These are phyloP conservation scores for Oryza glaberrima DNA, from an alignment of 176 grass and related monocot species.

Conservation along the genomic window DNA sequence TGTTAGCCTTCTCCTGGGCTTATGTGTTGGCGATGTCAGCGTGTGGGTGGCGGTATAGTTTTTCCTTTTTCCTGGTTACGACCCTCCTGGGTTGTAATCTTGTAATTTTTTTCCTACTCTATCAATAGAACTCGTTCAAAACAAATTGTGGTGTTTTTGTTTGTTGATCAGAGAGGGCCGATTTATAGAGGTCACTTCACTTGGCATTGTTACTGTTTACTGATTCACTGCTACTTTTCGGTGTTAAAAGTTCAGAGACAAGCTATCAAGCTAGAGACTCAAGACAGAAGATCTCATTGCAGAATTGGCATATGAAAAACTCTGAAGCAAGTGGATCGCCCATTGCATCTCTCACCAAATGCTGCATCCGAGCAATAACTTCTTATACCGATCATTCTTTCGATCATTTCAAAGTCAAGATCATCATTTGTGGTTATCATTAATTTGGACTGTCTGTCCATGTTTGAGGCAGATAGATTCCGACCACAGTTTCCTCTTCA, in stretches of 20 bases:
- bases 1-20: too few species aligned
- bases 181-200: background rate
- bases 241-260: background rate
- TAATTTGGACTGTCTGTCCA: background rate
- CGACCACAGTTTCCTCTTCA: background rate
- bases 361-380: background rate
- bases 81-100: too few species aligned
- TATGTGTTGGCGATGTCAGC: too few species aligned
- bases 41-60: too few species aligned
- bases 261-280: background rate
- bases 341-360: background rate
- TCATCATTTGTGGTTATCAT: background rate
- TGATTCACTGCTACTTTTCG: background rate
- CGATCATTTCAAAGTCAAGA: background rate
- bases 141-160: background rate
- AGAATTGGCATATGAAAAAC: background rate
- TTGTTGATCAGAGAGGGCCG: background rate
- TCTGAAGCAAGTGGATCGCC: background rate
- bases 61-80: too few species aligned
- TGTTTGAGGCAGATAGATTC: background rate
- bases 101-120: too few species aligned
- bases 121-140: too few species aligned
- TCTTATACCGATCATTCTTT: background rate
- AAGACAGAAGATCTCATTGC: background rate
- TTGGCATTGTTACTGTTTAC: background rate